Base-by-base conservation (phyloP, 176 grass and related monocot genomes). In the Alloteropsis semialata region DNA sequence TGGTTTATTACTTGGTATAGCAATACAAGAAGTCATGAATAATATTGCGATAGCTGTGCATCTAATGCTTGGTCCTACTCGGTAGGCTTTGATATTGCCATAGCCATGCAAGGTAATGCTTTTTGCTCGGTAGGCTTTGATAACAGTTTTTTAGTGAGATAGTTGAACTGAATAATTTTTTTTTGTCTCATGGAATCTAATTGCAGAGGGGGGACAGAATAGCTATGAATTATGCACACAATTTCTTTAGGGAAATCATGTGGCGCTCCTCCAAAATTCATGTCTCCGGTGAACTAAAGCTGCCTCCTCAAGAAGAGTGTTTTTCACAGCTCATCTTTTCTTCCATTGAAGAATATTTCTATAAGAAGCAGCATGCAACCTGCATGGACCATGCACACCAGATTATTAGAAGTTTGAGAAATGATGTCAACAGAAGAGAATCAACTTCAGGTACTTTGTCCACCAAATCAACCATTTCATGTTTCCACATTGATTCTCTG, bases 211-310 rank as follows among this genome's bases (percentile, higher is more conserved):
- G 88, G 15, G 75, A 98, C 83, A 53, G 16, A 62, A 45, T 83
- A 71, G 95, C 95, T 81, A 98, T 95, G 88, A 81, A 93, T 79
- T 94, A 91, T 82, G 79, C 82, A 54, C 92, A 98, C 74, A 81
- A 91, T 33, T 89, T 94, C 67, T 98, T 98, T 41, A 98, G 53
- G 85, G 77, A 94, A 89, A 93, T 98, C 54, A 90, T 98, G 92
- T 98, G 95, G 95, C 95, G 95, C n/a, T 95, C 95, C n/a, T 95
- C 92, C 21, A 98, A 98, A 94, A 55, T 78, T 42, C 95, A 98
- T 85, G 95, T 98, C 37, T 91, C 95, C 18, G 75, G 76, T 58
- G 95, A 98, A 67, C 71, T 98, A 69, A 81, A 95, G 65, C 55
- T 98, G 57, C 95, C 92, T 42, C 84, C 90, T 13, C 95, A 98